Evolutionary conservation across 176 grass and related monocot species (phyloP).

Genomic region (Miscanthus lutarioriparius): DNA sequence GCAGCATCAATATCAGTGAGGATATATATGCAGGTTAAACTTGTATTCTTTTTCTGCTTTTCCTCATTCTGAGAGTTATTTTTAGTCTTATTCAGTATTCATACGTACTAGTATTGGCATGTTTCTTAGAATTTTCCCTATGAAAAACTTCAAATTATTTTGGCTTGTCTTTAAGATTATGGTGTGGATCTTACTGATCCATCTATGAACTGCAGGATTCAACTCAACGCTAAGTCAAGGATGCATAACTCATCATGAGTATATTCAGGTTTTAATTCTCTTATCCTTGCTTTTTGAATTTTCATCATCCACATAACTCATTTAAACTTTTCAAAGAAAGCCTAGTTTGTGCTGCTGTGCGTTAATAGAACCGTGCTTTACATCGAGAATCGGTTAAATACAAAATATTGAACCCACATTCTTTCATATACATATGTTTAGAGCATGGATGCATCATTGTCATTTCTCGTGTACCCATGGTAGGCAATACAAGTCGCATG

Average conservation of each 20-base stretch:
- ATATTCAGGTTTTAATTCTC: constrained; percentile 76
- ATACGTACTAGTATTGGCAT: not conserved
- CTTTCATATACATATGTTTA: not conserved
- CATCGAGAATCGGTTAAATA: not conserved
- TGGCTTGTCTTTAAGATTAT: not conserved
- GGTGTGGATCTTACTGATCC: constrained; percentile 11
- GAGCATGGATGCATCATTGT: not conserved
- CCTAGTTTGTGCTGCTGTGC: not conserved
- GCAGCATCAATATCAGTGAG: constrained; percentile 91
- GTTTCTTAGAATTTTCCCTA: not conserved
- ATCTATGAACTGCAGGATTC: constrained; percentile 63
- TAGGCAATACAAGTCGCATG: not conserved
- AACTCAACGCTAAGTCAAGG: constrained; percentile 90
- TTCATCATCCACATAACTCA: not conserved
- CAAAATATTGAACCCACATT: not conserved
- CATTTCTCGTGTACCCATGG: not conserved
- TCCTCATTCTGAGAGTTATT: constrained; percentile 17
- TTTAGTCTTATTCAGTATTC: not conserved
- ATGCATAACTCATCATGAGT: constrained; percentile 95
- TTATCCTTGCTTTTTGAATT: constrained; percentile 14
- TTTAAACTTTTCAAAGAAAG: not conserved
- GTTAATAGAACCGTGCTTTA: not conserved
- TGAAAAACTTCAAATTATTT: constrained; percentile 19
- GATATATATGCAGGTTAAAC: constrained; percentile 90
- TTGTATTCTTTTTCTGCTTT: constrained; percentile 18